Base-by-base conservation (phyloP, 768 basidiomycete genomes). In the Kwoniella newhampshirensis region DNA sequence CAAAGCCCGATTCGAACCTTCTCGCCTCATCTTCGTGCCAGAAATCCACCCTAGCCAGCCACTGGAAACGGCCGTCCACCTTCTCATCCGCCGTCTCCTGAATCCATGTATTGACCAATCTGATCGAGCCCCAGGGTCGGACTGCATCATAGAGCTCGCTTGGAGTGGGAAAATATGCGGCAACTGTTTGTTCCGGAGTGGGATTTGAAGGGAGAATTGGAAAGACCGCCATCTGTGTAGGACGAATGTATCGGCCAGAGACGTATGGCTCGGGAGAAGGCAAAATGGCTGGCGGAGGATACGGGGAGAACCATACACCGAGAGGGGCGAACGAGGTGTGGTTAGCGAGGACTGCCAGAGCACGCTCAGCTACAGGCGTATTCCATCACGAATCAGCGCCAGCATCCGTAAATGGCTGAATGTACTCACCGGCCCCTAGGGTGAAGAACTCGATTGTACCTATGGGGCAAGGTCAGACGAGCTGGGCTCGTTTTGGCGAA, bases 1-100 rank as follows among this genome's bases (percentile, higher is more conserved):
- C 69, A 45, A 66, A 68, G 6, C 69, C 69, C 13, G 37, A 20
- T 18, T 67, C 67, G 43, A 71, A 71, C 0, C 49, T 46, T 30
- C 36, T 48, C 18, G 70, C 70, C 36, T 71, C 70, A n/a, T 64
- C 64, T 32, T 71, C 70, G 44, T 58, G 58, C 70, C 70, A 71
- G 45, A 71, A 71, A 42, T 67, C 62, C 18, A 63, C 64, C 28
- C 48, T 50, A 7, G 67, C 70, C 3, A 63, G 36, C 70, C 70
- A 71, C 1, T 21, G 36, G 1, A 55, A 43, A 3, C 12, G n/a
- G 12, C 51, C 37, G n/a, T 11, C n/a, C 25, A 30, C 13, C 4
- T 12, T 51, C 18, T 36, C 54, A 2, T 44, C 54, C 11, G 8
- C 13, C 7, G 37, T 17, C 21, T 40, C 27, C 30, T 61, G 57